Evolutionary conservation across 2,329 filamentous ascomycete genomes (phyloP), one percentile per base, ranked within the genome.

Genomic region (Penicillium sp.): DNA sequence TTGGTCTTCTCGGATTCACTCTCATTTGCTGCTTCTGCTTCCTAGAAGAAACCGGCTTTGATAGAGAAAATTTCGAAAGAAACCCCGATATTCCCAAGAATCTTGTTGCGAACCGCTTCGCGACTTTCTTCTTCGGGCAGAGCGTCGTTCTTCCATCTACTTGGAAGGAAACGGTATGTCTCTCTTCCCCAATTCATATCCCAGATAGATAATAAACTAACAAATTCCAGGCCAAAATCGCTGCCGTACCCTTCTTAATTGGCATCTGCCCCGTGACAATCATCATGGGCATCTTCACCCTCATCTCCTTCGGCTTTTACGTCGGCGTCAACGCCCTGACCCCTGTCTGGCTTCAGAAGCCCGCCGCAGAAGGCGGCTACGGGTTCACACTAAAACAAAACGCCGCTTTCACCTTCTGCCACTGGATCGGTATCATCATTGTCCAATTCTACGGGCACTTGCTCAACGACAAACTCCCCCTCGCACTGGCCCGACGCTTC

Each of bases 341-440:
- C 1, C 67, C 74, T 0, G 68, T 75, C n/a, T 78, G 72, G 67
- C 69, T 80, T 5, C 76, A 78, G 55, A 67, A 69, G 25, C 73
- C 77, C 1, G 55, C 67, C 16, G 62, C 63, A 6, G 63, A 59
- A 4, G 75, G 75, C 25, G 78, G 78, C 1, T 80, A 80, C 62
- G 77, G 76, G 14, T 80, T 80, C 59, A 71, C 71, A 0, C 67
- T 76, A 0, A 63, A 72, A 16, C 72, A 78, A 53, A 78, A 75
- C 29, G 76, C 77, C 1, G 70, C 69, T 9, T 76, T 73, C 53
- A 72, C 70, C 2, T 78, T 80, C 55, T 67, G 69, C 19, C 69
- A 74, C 57, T 81, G 77, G 78, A 64, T 75, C 16, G 77, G 76
- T 7, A 68, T 78, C 25, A 59, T 75, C 16, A 50, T 72, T 26